Evolutionary conservation across 2,329 filamentous ascomycete species (phyloP), one percentile per base, ranked within the genome.

Genomic region (Arthrobotrys pseudoclavata): DNA sequence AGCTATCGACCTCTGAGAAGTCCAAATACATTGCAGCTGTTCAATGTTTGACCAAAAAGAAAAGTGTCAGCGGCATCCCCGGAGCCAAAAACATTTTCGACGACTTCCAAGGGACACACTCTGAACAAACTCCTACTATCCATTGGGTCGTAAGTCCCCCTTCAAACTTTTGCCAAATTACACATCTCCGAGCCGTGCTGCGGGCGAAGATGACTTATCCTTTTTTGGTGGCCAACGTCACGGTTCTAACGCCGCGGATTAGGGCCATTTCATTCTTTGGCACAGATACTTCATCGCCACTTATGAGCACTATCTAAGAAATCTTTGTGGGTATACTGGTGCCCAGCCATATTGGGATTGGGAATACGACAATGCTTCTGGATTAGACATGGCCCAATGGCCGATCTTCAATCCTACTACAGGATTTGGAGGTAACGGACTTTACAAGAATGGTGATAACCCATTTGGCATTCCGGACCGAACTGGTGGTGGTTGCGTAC

Each of bases 321-420:
- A 64, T 1, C 80, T 83, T 61, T 84, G 84, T 68, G 80, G 80
- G 57, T 84, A 82, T 79, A 80, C 60, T 4, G 83, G 83, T 18
- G 70, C 79, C 9, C 83, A 84, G 66, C 83, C 83, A 40, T 72
- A 84, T 79, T 85, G 84, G 84, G 82, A 85, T 74, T 83, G 83
- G 80, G 80, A 81, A 5, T 57, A 79, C 1, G 83, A 84, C 45
- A 79, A 82, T 34, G 55, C 57, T 31, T 63, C 37, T 22, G 48
- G 66, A n/a, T 76, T 50, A 18, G 53, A 50, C 13, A 79, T 79
- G 67, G 61, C 52, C 1, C 10, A 80, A 4, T 83, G 83, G 0
- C 80, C 80, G 1, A 68, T 84, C 29, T 84, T 84, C 40, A 82
- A 83, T 26, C 66, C 82, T 1, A 69, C 79, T 2, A 81, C 82